Evolutionary conservation across 345 rosid species (phyloP).

Genomic region (Arabis alpina): DNA sequence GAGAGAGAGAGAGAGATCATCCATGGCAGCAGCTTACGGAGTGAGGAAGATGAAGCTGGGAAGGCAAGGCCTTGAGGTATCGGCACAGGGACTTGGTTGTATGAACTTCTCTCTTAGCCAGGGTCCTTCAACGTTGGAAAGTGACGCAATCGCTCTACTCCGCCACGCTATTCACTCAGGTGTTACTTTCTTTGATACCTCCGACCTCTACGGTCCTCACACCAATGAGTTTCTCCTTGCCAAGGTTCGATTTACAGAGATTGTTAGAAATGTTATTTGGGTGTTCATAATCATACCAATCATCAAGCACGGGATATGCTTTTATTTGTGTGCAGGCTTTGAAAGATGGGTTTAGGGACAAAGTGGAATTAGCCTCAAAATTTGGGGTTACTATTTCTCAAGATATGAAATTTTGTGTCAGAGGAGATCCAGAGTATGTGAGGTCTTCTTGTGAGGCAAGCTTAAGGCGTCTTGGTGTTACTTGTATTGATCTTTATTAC

Average conservation of each 20-base stretch:
- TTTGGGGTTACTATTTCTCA: slow-evolving; percentile 18
- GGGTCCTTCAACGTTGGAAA: slow-evolving; percentile 42
- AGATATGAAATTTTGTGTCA: slow-evolving; percentile 35
- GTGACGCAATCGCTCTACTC: slow-evolving; percentile 40
- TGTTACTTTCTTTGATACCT: slow-evolving; percentile 51
- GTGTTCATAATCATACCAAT: too few relatives aligned
- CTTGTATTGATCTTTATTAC: slow-evolving; percentile 64
- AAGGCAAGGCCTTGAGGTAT: slow-evolving; percentile 39
- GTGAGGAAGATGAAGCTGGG: slow-evolving; percentile 33
- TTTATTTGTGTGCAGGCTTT: slow-evolving; percentile 44
- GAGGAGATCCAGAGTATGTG: slow-evolving; percentile 55
- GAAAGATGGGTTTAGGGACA: slow-evolving; percentile 51
- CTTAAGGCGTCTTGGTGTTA: slow-evolving; percentile 54
- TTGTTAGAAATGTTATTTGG: neutral
- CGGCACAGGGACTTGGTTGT: slow-evolving; percentile 53
- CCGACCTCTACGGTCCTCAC: slow-evolving; percentile 47
- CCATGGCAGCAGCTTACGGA: slow-evolving; percentile 13
- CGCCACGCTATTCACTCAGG: slow-evolving; percentile 46
- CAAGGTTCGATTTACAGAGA: slow-evolving; percentile 19
- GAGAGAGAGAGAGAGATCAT: too few relatives aligned
- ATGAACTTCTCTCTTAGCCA: slow-evolving; percentile 43
- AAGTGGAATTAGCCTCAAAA: slow-evolving; percentile 58
- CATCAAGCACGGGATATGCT: too few relatives aligned
- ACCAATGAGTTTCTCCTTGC: slow-evolving; percentile 49
- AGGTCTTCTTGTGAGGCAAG: slow-evolving; percentile 63